These are phyloP conservation scores for Paraurostyla sp. DNA, from an alignment of 73 alveolate species.

Conservation along the genomic window DNA sequence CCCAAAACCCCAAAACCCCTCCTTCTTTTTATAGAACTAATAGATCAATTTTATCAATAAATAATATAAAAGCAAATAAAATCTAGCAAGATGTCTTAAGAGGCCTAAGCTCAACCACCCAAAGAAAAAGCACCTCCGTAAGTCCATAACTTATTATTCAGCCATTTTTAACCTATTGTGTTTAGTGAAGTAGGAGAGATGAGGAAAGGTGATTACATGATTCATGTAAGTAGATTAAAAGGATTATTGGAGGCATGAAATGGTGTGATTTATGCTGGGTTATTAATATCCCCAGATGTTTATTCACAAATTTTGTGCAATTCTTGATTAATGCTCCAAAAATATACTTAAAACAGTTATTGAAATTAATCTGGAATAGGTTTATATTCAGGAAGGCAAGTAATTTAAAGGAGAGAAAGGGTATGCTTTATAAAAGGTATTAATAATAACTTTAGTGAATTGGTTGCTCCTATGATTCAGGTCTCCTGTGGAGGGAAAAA, in stretches of 20 bases:
- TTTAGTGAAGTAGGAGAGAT: constrained; percentile 60
- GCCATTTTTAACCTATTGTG: neutral
- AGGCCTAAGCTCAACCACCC: neutral
- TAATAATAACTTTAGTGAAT: constrained; percentile 49
- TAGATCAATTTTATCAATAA: no score
- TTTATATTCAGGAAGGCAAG: constrained; percentile 72
- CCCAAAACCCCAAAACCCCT: no score
- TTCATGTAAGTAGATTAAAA: constrained; percentile 66
- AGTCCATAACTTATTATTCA: no score
- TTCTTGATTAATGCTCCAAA: no score
- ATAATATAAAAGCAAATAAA: constrained; percentile 33
- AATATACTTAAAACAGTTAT: neutral
- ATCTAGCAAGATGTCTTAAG: constrained; percentile 46
- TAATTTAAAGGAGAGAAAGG: constrained; percentile 60
- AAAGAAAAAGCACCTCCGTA: constrained; percentile 45
- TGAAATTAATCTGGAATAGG: neutral
- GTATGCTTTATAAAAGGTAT: neutral
- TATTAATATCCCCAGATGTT: neutral
- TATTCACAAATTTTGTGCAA: no score
- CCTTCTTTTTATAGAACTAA: no score
- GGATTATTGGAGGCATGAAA: no score
- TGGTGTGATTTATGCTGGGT: no score
- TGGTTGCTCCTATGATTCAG: constrained; percentile 77
- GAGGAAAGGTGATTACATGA: constrained; percentile 74
- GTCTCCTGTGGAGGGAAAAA: constrained; percentile 66